Conservation (phyloP, 2,329 filamentous ascomycete genomes). For the Hortaea werneckii region DNA sequence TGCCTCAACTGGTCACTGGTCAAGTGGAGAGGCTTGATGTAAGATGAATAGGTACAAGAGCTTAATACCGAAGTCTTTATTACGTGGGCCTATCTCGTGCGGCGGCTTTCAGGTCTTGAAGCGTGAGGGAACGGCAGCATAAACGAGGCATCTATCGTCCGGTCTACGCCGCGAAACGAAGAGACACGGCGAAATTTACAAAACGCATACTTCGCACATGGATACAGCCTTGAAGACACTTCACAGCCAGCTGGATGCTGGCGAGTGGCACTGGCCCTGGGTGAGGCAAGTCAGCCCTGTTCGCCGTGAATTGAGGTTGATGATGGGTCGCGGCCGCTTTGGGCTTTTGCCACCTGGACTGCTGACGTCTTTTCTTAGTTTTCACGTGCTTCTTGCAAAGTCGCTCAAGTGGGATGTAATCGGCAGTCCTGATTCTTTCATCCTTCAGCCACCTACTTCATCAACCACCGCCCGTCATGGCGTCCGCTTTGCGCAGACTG, state of each 20-base stretch:
- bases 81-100: too few relatives aligned
- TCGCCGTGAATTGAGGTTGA: neutral
- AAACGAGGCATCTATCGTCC: too few relatives aligned
- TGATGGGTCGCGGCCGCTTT: neutral
- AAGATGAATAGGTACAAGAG: neutral
- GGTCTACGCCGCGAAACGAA: too few relatives aligned
- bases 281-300: neutral
- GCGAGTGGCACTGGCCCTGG: neutral
- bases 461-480: constrained; percentile 2
- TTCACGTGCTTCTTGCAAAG: neutral
- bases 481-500: constrained; percentile 4
- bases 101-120: too few relatives aligned
- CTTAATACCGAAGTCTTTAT: neutral
- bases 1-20: too few relatives aligned
- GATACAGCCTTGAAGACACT: neutral
- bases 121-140: too few relatives aligned
- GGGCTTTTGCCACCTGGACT: neutral
- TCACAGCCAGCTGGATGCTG: neutral
- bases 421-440: too few relatives aligned
- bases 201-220: too few relatives aligned
- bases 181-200: too few relatives aligned
- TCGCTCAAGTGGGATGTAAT: neutral
- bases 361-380: neutral
- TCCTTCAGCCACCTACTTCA: too few relatives aligned
- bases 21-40: neutral